Base-by-base conservation (phyloP, 768 basidiomycete genomes). In the Amyloporia xantha region DNA sequence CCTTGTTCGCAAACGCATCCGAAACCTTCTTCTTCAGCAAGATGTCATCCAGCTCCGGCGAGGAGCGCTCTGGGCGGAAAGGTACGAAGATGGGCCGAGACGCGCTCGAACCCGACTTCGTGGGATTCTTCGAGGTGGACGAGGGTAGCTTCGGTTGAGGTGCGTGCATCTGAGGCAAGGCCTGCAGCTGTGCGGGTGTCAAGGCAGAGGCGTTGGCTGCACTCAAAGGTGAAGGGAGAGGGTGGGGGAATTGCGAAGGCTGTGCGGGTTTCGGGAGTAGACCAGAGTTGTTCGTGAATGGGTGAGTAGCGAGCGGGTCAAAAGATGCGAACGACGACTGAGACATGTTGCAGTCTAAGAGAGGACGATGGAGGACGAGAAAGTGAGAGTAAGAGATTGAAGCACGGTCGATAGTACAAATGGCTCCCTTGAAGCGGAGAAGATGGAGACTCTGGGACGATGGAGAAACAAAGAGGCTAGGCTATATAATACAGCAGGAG, bases 261-360 rank as follows among this genome's bases (percentile, higher is more conserved):
- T 61, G 59, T 9, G 75, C 71, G 44, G 77, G 71, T 47, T 62
- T 63, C 25, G 69, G 65, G 23, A 64, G 44, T n/a, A 62, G 48
- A 23, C 64, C 61, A 37, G 63, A 62, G 56, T 55, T 59, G 59
- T 69, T 66, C 33, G 77, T 81, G 70, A 82, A 83, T 9, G 79
- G 77, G 60, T 82, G 78, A 17, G 69, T 71, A 19, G 74, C 76
- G 58, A 76, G 75, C 35, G 79, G 79, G 67, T 82, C 69, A 57
- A 82, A 82, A 20, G 76, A 74, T 19, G 67, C 64, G 56, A 66
- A 63, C 21, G 57, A 49, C 30, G 62, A 57, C 26, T 61, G 55
- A 51, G 51, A 43, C 40, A 47, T 39, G n/a, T n/a, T 3, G 49
- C 13, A 25, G 44, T 35, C 23, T 25, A 27, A 47, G 33, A 23